A percentile compares a stretch with the other conserved stretches of the same genome.
Evolutionary conservation across 257 asterid species (phyloP).

Genomic region (Ilex asprella): DNA sequence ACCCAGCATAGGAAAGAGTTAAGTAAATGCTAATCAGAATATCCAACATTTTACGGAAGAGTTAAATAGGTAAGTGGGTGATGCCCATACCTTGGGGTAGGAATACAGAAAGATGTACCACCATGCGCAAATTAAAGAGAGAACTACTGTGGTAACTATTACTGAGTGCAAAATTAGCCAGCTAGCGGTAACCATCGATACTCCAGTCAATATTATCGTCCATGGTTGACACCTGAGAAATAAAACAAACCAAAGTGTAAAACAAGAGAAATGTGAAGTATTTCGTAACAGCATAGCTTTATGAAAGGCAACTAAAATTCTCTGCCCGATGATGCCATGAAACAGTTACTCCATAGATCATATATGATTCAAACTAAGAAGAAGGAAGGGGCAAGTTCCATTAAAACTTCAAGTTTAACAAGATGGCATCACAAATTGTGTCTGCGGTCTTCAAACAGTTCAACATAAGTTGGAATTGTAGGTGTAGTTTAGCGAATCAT

Average conservation of each 20-base stretch:
- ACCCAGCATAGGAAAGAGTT: not conserved
- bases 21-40: not conserved
- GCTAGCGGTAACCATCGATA: slow-evolving; percentile 46
- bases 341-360: not conserved
- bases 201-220: slow-evolving; percentile 72
- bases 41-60: not conserved
- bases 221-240: slow-evolving; percentile 92
- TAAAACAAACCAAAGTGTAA: not conserved
- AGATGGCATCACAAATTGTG: not conserved
- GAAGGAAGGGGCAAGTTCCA: not conserved
- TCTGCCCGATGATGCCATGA: not conserved
- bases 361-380: not conserved
- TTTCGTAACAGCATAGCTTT: not conserved
- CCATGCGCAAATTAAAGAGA: slow-evolving; percentile 52
- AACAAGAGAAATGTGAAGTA: not conserved
- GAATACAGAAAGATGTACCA: slow-evolving; percentile 87
- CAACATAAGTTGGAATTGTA: too few species aligned
- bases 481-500: too few species aligned
- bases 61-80: not conserved
- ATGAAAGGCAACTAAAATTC: not conserved
- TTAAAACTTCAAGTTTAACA: too few species aligned
- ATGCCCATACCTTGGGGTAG: slow-evolving; percentile 73
- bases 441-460: too few species aligned
- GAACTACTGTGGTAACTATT: slow-evolving; percentile 37
- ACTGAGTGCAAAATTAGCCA: slow-evolving; percentile 63